Evolutionary conservation across 768 basidiomycete genomes (phyloP).

Genomic region (Trametes cinnabarina): DNA sequence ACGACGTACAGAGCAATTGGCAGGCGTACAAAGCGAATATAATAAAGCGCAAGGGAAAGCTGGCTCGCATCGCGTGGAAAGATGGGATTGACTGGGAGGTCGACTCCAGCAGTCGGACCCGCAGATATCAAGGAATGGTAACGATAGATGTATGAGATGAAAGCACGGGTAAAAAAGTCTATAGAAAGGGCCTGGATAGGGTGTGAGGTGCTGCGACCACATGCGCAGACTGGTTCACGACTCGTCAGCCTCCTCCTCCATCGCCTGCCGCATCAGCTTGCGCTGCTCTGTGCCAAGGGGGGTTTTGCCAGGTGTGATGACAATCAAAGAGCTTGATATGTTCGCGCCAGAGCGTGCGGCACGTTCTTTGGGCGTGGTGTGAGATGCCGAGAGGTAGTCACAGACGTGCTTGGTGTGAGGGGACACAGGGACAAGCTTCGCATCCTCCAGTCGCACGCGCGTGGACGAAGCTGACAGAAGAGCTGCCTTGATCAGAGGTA

Average conservation of each 20-base stretch:
- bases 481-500: conserved; percentile 17
- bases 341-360: neutral
- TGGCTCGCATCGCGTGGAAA: too few relatives aligned
- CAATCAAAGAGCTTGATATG: neutral
- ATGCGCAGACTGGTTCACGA: too few relatives aligned
- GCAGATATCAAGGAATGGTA: neutral
- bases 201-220: too few relatives aligned
- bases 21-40: neutral
- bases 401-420: conserved; percentile 17
- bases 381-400: conserved; percentile 6
- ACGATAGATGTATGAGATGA: neutral
- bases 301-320: conserved; percentile 6
- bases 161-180: neutral
- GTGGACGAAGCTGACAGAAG: conserved; percentile 9
- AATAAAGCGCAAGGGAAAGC: too few relatives aligned
- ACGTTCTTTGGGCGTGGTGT: conserved; percentile 3
- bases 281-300: conserved; percentile 12
- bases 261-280: conserved; percentile 13
- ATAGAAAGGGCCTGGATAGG: too few relatives aligned
- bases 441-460: neutral
- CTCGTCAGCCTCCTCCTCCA: conserved; percentile 15
- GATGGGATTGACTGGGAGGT: neutral
- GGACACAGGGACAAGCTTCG: conserved; percentile 1
- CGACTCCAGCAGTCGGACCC: neutral
- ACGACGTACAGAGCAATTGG: conserved; percentile 9